Evolutionary conservation across 257 asterid genomes (phyloP), one percentile per base, ranked within the genome.

Genomic region (Paraleonurus japonicus): DNA sequence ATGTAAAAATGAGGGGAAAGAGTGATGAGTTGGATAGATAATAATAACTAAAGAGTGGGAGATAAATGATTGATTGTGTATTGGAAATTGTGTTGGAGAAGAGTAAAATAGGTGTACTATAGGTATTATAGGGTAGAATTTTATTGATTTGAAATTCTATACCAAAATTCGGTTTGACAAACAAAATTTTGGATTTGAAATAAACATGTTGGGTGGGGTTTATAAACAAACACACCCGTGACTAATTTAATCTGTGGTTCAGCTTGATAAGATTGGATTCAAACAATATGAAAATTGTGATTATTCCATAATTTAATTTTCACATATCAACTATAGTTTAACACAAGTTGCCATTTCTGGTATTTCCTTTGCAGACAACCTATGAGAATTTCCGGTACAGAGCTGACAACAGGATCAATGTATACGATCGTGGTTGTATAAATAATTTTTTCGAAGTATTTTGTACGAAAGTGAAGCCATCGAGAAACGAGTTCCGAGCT

Each of bases 321-420:
- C 37, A 24, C 16, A 8, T 15, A 61, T 33, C 24, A 43, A 11
- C 7, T 35, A 59, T 27, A 4, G 12, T 1, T 55, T 70, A 28
- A 67, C 48, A 17, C 50, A 48, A 70, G 35, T 67, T 63, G 54
- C 74, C 58, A 22, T 75, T 67, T 70, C 35, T 69, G 16, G 20
- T 16, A 50, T 26, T 77, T 58, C 37, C 69, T 73, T 75, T 75
- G 69, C 94, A 95, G 98, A 95, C 98, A 7, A 95, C 99, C 61
- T 95, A 95, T 43, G 99, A 95, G 76, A 95, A 95, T 74, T 92
- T 95, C 79, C 95, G 99, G 5, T 92, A 95, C 70, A 85, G 96
- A 85, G 76, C 97, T 28, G 98, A 95, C 72, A 83, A 82, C 84
- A 87, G 98, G 83, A 70, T 83, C 81, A 92, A 92, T 58, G 92